Evolutionary conservation across 345 rosid genomes (phyloP), one percentile per base, ranked within the genome.

Genomic region (Hibiscus mutabilis): DNA sequence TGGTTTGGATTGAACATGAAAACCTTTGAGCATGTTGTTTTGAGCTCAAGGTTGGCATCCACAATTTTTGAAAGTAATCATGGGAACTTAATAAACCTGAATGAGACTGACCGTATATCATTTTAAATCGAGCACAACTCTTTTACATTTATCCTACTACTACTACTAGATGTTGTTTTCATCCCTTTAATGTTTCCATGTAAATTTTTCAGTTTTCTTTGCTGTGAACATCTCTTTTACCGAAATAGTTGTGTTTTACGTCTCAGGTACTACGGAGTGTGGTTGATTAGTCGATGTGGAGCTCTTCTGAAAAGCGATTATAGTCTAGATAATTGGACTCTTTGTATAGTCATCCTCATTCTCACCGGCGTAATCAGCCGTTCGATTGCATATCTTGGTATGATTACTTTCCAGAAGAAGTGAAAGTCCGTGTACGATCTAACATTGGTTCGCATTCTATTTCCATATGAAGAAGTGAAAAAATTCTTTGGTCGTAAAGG

Each of bases 231-330:
- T 40, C 29, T 12, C 18, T 11, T 42, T 64, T 4, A 66, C 40
- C 6, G 11, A 24, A 66, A 15, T 9, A 47, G 15, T 24, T 7
- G 5, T 57, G 42, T 27, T 6, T 35, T 66, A 58, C 22, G 33
- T 51, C 71, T 57, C 83, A 93, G 97, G 92, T 93, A 88, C 80
- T 78, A 86, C 12, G 96, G 97, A 70, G 96, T 93, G 60, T 91
- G 98, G 98, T 76, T 91, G 78, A 87, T 93, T 67, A 88, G 96
- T 31, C 86, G 98, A 7, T 93, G 96, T 5, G 92, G 90, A 35
- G 74, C 84, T 14, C 85, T 93, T 0, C 66, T 70, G 84, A 76
- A 84, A 77, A 77, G 68, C 24, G 90, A 92, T 29, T 91, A 91
- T 68, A 74, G 80, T 75, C 84, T 93, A 62, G 79, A 87, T 14